These are phyloP conservation scores for Tagetes erecta DNA, from an alignment of 129 eudicot species.

Conservation along the genomic window DNA sequence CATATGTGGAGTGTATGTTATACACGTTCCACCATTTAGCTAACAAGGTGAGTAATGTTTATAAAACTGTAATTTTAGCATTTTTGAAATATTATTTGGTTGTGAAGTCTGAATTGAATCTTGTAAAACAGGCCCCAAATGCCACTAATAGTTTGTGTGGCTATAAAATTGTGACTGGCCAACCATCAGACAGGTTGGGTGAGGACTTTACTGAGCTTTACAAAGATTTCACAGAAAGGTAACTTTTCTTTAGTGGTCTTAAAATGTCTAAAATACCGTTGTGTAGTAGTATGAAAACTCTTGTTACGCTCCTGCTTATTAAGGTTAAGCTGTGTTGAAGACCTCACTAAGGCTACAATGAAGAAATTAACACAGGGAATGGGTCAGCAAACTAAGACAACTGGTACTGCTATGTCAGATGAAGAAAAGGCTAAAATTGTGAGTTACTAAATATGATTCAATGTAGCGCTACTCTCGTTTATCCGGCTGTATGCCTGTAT, in stretches of 20 bases:
- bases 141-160: slow-evolving; percentile 94
- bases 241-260: slow-evolving; percentile 23
- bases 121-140: slow-evolving; percentile 74
- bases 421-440: slow-evolving; percentile 82
- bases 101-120: slow-evolving; percentile 4
- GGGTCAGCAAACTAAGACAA: slow-evolving; percentile 74
- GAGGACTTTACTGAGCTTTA: slow-evolving; percentile 87
- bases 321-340: slow-evolving; percentile 87
- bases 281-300: slow-evolving; percentile 1
- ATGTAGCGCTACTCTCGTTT: slow-evolving; percentile 19
- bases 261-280: neutral
- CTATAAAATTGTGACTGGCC: slow-evolving; percentile 94
- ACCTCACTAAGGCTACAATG: slow-evolving; percentile 70
- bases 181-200: slow-evolving; percentile 97
- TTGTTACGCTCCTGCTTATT: slow-evolving; percentile 25
- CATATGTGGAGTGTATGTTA: slow-evolving; percentile 83
- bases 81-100: neutral
- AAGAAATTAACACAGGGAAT: slow-evolving; percentile 87
- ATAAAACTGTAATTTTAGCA: neutral
- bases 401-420: slow-evolving; percentile 62
- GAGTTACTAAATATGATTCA: slow-evolving; percentile 49
- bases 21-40: slow-evolving; percentile 92
- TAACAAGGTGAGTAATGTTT: slow-evolving; percentile 51
- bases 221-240: slow-evolving; percentile 95
- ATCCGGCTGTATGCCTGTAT: slow-evolving; percentile 18